phyloP scores from a whole-genome alignment of 2,329 filamentous ascomycete species.

The Setomelanomma holmii region DNA sequence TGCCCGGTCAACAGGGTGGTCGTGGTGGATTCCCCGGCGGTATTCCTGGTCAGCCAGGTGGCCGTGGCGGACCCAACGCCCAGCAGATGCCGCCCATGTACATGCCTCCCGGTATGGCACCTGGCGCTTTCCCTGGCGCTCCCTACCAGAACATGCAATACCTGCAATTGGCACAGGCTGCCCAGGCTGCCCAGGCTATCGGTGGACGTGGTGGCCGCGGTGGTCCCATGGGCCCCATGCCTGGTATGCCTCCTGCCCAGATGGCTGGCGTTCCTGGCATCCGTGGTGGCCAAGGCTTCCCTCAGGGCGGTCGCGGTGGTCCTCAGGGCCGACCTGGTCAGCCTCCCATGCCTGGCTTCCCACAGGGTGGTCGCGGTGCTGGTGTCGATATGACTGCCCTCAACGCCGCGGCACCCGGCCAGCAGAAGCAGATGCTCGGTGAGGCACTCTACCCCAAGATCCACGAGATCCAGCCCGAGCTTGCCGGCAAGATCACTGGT shows the following conservation, averaged over 20 bases:
- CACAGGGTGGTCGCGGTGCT: slow-evolving; percentile 37
- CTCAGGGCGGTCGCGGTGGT: slow-evolving; percentile 44
- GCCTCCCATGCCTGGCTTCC: slow-evolving; percentile 39
- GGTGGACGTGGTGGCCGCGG: slow-evolving; percentile 65
- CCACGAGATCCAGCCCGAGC: slow-evolving; percentile 87
- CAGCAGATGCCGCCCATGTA: slow-evolving; percentile 91
- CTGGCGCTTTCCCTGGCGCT: slow-evolving; percentile 67
- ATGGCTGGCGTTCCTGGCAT: slow-evolving; percentile 59
- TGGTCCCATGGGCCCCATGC: slow-evolving; percentile 66
- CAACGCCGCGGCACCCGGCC: slow-evolving; percentile 63
- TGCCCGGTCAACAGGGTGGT: slow-evolving; percentile 76
- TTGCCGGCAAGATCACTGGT: slow-evolving; percentile 98
- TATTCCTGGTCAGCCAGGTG: slow-evolving; percentile 83
- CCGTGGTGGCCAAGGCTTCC: slow-evolving; percentile 50
- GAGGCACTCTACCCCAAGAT: slow-evolving; percentile 99
- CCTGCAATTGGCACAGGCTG: slow-evolving; percentile 79
- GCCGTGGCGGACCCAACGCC: slow-evolving; percentile 76
- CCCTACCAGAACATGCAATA: slow-evolving; percentile 80
- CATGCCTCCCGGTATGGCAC: slow-evolving; percentile 69
- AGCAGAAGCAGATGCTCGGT: slow-evolving; percentile 99
- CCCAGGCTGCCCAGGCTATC: slow-evolving; percentile 59
- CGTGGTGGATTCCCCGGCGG: slow-evolving; percentile 85
- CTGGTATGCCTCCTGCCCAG: slow-evolving; percentile 73
- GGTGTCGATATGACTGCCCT: slow-evolving; percentile 62
- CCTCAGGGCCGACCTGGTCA: slow-evolving; percentile 43